Conservation (phyloP, 768 basidiomycete species). For the Auriscalpium orientale region DNA sequence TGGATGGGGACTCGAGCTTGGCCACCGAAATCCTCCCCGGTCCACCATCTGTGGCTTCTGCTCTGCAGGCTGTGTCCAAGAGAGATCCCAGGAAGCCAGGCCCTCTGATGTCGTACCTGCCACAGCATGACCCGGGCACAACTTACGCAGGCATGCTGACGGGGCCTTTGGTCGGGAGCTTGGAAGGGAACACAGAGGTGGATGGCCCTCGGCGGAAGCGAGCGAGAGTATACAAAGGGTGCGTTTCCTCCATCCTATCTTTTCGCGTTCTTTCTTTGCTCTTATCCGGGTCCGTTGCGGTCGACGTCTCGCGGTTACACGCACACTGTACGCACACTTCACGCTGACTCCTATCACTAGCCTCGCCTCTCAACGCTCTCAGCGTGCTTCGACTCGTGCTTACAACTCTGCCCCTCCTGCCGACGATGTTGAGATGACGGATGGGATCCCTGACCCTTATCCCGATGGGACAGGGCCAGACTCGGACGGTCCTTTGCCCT, state of each 20-base stretch:
- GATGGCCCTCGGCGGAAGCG: conserved; percentile 68
- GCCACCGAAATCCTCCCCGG: conserved; percentile 90
- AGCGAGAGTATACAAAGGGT: conserved; percentile 68
- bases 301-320: not conserved
- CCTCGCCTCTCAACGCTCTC: conserved; percentile 6
- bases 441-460: not conserved
- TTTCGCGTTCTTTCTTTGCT: conserved; percentile 1
- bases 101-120: conserved; percentile 69
- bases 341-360: not conserved
- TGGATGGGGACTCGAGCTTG: conserved; percentile 49
- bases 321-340: not conserved
- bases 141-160: conserved; percentile 77
- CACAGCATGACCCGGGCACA: conserved; percentile 78
- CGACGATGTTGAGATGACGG: not conserved
- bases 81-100: conserved; percentile 76
- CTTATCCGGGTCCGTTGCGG: not conserved
- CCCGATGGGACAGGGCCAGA: conserved; percentile 29
- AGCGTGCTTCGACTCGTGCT: conserved; percentile 22
- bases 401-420: conserved; percentile 9
- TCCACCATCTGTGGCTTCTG: conserved; percentile 66
- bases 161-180: conserved; percentile 38
- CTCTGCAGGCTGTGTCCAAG: conserved; percentile 59
- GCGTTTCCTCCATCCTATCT: conserved; percentile 24
- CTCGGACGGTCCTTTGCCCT: conserved; percentile 49
- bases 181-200: conserved; percentile 41